These are phyloP conservation scores for Clarireedia hainanense DNA, from an alignment of 2,329 filamentous ascomycete genomes.

Conservation along the genomic window DNA sequence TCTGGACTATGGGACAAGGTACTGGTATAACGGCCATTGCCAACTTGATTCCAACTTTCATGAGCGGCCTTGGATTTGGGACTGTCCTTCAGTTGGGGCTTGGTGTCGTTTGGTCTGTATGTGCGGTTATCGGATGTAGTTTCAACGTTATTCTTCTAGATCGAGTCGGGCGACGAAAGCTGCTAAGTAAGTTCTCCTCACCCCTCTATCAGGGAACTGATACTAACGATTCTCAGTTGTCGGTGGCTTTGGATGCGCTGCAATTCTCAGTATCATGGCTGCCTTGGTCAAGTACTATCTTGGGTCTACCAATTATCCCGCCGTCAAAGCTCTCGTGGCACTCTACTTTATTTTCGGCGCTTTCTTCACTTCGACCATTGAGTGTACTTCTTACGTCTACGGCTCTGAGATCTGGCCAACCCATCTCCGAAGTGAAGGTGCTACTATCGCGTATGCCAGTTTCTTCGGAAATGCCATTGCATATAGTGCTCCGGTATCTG, in stretches of 20 bases:
- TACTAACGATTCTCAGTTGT: slow-evolving; percentile 17
- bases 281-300: slow-evolving; percentile 5
- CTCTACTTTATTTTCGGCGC: slow-evolving; percentile 3
- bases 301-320: neutral
- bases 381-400: slow-evolving; percentile 26
- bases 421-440: slow-evolving; percentile 23
- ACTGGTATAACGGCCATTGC: slow-evolving; percentile 3
- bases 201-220: neutral
- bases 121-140: neutral
- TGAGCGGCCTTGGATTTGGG: slow-evolving; percentile 1
- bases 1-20: slow-evolving; percentile 3
- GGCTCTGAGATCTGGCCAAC: slow-evolving; percentile 31
- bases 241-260: slow-evolving; percentile 19
- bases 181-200: neutral
- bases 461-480: slow-evolving; percentile 4
- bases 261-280: slow-evolving; percentile 18
- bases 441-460: neutral
- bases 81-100: neutral
- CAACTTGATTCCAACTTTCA: slow-evolving; percentile 3
- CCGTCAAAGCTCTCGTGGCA: slow-evolving; percentile 3
- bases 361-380: slow-evolving; percentile 3
- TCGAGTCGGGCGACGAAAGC: neutral
- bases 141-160: neutral
- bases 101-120: neutral
- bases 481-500: neutral